These are phyloP conservation scores for Kitagawia praeruptora DNA, from an alignment of 129 eudicot species.

Conservation along the genomic window DNA sequence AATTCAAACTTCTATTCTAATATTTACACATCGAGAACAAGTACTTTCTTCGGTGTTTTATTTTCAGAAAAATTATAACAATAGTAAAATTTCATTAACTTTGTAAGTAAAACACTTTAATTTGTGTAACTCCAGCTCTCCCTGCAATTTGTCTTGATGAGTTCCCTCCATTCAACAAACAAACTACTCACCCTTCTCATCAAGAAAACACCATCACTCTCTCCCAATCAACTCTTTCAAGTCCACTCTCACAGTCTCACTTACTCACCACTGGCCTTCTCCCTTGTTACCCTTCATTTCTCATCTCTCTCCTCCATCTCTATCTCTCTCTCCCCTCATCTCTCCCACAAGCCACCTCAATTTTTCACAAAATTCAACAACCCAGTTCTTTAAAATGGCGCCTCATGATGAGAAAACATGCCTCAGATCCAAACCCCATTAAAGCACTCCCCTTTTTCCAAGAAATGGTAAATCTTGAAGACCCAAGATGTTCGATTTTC, in stretches of 20 bases:
- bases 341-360: slow-evolving; percentile 14
- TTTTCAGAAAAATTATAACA: too few relatives aligned
- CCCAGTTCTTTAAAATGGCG: slow-evolving; percentile 21
- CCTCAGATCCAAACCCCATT: slow-evolving; percentile 17
- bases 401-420: slow-evolving; percentile 21
- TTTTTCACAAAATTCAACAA: slow-evolving; percentile 16
- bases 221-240: slow-evolving; percentile 11
- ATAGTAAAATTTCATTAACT: too few relatives aligned
- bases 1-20: too few relatives aligned
- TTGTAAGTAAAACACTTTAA: too few relatives aligned
- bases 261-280: slow-evolving; percentile 20
- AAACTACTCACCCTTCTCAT: slow-evolving; percentile 8
- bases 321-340: slow-evolving; percentile 19
- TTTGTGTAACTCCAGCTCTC: too few relatives aligned
- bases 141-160: slow-evolving; percentile 5
- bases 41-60: too few relatives aligned
- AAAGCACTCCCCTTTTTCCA: slow-evolving; percentile 21
- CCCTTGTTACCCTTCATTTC: slow-evolving; percentile 6
- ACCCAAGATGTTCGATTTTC: background rate
- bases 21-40: too few relatives aligned
- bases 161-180: slow-evolving; percentile 1
- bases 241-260: background rate
- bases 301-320: slow-evolving; percentile 19
- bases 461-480: background rate
- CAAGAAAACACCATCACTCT: slow-evolving; percentile 9